These are phyloP conservation scores for Suaeda aralocaspica DNA, from an alignment of 148 eudicot genomes.

Conservation along the genomic window DNA sequence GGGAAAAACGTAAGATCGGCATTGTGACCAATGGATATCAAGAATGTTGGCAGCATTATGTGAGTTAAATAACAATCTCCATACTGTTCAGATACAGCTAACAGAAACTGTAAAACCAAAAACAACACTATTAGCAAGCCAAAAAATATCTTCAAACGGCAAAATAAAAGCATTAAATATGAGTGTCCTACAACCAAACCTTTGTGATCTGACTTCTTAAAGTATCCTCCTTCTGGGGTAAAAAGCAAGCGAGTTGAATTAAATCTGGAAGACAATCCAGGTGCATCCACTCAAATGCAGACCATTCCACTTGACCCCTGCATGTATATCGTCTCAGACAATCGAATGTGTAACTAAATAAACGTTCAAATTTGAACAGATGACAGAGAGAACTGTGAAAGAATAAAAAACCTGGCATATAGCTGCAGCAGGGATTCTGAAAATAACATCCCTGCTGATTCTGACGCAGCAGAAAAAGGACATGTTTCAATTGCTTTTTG, in stretches of 20 bases:
- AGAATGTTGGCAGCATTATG: constrained; percentile 82
- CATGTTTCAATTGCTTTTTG: constrained; percentile 79
- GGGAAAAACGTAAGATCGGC: constrained; percentile 70
- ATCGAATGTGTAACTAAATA: constrained; percentile 5
- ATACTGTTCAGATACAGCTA: constrained; percentile 60
- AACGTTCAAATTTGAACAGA: not conserved
- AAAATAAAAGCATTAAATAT: constrained; percentile 8
- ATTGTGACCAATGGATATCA: constrained; percentile 76
- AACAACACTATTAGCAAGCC: constrained; percentile 9
- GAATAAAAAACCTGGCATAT: constrained; percentile 56
- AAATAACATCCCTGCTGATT: constrained; percentile 43
- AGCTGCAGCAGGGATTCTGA: constrained; percentile 61
- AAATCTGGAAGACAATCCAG: constrained; percentile 71
- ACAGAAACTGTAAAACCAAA: constrained; percentile 63
- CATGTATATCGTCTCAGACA: constrained; percentile 25
- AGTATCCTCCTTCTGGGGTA: constrained; percentile 88
- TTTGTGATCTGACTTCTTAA: constrained; percentile 64
- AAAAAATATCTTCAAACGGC: not conserved
- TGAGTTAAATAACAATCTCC: constrained; percentile 77
- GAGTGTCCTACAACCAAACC: constrained; percentile 33
- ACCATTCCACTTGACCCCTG: constrained; percentile 91
- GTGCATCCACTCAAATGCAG: constrained; percentile 94
- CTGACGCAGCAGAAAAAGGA: constrained; percentile 60
- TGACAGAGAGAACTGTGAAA: constrained; percentile 2
- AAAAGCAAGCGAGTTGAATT: constrained; percentile 67